These are phyloP conservation scores for Salix viminalis DNA, from an alignment of 345 rosid genomes.

Conservation along the genomic window DNA sequence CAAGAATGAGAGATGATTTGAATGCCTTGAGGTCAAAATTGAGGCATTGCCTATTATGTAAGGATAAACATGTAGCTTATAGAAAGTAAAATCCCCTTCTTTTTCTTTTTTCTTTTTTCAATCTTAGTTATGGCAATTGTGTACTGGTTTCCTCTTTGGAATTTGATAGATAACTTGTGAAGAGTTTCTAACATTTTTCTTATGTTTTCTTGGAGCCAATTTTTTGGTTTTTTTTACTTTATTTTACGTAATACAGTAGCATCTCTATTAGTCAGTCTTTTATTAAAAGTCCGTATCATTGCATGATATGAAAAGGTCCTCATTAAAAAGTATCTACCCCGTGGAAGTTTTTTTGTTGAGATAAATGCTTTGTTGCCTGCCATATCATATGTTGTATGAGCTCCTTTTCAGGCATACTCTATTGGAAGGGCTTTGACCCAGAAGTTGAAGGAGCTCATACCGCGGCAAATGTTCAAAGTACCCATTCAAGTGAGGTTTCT, in stretches of 20 bases:
- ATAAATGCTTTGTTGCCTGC: neutral
- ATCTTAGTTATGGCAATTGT: neutral
- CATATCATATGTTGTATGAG: neutral
- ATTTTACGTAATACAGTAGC: neutral
- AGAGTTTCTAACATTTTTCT: neutral
- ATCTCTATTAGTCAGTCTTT: neutral
- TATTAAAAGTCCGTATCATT: neutral
- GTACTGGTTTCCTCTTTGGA: neutral
- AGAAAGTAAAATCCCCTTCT: neutral
- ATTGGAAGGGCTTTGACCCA: conserved; percentile 96
- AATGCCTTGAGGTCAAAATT: neutral
- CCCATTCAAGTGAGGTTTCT: conserved; percentile 75
- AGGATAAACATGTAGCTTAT: neutral
- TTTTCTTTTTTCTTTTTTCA: neutral
- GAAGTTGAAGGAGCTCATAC: conserved; percentile 95
- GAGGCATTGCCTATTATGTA: neutral
- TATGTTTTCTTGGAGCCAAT: neutral
- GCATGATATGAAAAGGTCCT: neutral
- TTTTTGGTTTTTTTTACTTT: too few relatives aligned
- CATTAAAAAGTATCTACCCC: neutral
- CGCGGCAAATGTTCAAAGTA: conserved; percentile 96
- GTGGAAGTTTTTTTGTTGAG: neutral
- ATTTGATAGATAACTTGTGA: neutral
- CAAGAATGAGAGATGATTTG: neutral
- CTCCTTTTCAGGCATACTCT: conserved; percentile 70